Conservation (phyloP, 2,329 filamentous ascomycete species). For the Cercospora zeina region DNA sequence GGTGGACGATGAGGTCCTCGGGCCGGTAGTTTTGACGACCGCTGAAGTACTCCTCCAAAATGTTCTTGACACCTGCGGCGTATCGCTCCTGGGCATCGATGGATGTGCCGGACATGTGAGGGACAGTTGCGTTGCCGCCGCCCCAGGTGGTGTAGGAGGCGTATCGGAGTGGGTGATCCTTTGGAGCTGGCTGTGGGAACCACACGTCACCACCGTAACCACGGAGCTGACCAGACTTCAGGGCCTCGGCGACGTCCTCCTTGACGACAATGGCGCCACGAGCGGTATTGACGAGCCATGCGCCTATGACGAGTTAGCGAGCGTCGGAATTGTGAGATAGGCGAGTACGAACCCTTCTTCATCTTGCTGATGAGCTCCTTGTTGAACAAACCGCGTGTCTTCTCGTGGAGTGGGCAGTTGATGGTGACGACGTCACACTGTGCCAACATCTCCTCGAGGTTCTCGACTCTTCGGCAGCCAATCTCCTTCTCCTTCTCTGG, state of each 20-base stretch:
- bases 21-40: slow-evolving; percentile 84
- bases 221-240: slow-evolving; percentile 86
- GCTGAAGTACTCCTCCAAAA: slow-evolving; percentile 86
- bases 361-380: slow-evolving; percentile 98
- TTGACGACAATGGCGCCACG: slow-evolving; percentile 99
- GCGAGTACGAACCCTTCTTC: slow-evolving; percentile 72
- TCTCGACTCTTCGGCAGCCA: slow-evolving; percentile 84
- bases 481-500: slow-evolving; percentile 91
- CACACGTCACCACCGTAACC: slow-evolving; percentile 88
- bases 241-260: slow-evolving; percentile 93
- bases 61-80: slow-evolving; percentile 67
- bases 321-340: background rate
- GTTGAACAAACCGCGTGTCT: slow-evolving; percentile 95
- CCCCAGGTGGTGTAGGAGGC: slow-evolving; percentile 86
- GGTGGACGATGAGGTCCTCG: slow-evolving; percentile 86
- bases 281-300: slow-evolving; percentile 98
- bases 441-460: slow-evolving; percentile 86
- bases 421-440: slow-evolving; percentile 98
- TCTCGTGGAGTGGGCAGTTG: slow-evolving; percentile 99
- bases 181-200: slow-evolving; percentile 96
- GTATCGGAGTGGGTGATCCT: slow-evolving; percentile 87
- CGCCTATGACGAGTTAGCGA: slow-evolving; percentile 54
- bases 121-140: slow-evolving; percentile 97
- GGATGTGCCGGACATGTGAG: slow-evolving; percentile 98
- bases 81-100: slow-evolving; percentile 88